phyloP scores from a whole-genome alignment of 345 rosid genomes.

The Dipteronia sinensis region DNA sequence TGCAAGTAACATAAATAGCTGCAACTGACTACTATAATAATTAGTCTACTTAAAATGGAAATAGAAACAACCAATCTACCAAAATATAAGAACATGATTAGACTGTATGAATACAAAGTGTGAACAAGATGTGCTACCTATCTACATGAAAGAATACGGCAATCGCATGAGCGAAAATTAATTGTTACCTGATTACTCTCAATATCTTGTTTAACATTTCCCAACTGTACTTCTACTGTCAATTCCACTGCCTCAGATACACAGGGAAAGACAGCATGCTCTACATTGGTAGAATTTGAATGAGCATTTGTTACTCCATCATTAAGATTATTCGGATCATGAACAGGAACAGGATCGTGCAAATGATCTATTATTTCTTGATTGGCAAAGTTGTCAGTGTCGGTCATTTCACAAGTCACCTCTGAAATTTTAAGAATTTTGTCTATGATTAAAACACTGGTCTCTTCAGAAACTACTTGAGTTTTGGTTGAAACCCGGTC shows the following conservation, averaged over 20 bases:
- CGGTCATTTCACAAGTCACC: slow-evolving; percentile 43
- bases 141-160: not conserved
- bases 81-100: not conserved
- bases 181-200: slow-evolving; percentile 29
- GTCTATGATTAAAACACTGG: slow-evolving; percentile 38
- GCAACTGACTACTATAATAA: not conserved
- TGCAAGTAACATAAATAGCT: not conserved
- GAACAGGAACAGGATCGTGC: slow-evolving; percentile 34
- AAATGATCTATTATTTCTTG: slow-evolving; percentile 32
- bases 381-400: slow-evolving; percentile 29
- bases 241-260: slow-evolving; percentile 17
- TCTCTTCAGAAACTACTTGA: slow-evolving; percentile 37
- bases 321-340: slow-evolving; percentile 13
- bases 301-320: slow-evolving; percentile 24
- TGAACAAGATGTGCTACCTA: not conserved
- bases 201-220: slow-evolving; percentile 13
- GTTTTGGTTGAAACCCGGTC: slow-evolving; percentile 40
- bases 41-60: not conserved
- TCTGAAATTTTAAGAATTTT: slow-evolving; percentile 47
- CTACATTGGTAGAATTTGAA: slow-evolving; percentile 14
- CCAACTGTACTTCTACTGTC: slow-evolving; percentile 19
- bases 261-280: not conserved
- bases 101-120: not conserved
- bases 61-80: not conserved
- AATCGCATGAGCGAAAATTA: not conserved